Evolutionary conservation across 495 filamentous ascomycete species (phyloP).

Genomic region (Neurospora sublineolata): DNA sequence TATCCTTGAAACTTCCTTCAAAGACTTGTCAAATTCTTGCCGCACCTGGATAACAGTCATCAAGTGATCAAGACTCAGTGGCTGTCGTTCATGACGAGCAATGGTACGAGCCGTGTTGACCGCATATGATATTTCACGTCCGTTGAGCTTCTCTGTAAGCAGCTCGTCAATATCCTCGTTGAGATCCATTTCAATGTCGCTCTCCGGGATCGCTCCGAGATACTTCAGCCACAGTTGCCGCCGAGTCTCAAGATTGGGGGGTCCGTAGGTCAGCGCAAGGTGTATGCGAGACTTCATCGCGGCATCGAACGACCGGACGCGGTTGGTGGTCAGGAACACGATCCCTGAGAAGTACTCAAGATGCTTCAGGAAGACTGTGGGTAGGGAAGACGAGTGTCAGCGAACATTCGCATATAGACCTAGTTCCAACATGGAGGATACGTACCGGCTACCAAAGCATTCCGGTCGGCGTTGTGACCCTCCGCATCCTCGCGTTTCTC

Average conservation of each 20-base stretch:
- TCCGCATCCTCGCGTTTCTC: not conserved
- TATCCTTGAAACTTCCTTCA: not conserved
- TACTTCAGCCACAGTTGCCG: constrained; percentile 21
- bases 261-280: constrained; percentile 27
- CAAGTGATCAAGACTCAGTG: not conserved
- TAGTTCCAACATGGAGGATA: not conserved
- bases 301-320: constrained; percentile 40
- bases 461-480: constrained; percentile 2
- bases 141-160: constrained; percentile 16
- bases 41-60: not conserved
- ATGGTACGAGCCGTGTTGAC: constrained; percentile 29
- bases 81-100: constrained; percentile 7
- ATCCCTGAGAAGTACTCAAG: constrained; percentile 39
- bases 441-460: constrained; percentile 29
- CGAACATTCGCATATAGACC: fast-evolving
- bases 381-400: not conserved
- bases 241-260: constrained; percentile 15
- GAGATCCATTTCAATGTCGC: not conserved
- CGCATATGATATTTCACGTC: constrained; percentile 25
- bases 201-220: constrained; percentile 2
- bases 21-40: not conserved
- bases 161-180: constrained; percentile 1
- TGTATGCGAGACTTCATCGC: constrained; percentile 44
- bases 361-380: constrained; percentile 28
- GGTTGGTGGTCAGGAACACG: constrained; percentile 41